Conservation (phyloP, 208 protist species). For the Strigomonas culicis region DNA sequence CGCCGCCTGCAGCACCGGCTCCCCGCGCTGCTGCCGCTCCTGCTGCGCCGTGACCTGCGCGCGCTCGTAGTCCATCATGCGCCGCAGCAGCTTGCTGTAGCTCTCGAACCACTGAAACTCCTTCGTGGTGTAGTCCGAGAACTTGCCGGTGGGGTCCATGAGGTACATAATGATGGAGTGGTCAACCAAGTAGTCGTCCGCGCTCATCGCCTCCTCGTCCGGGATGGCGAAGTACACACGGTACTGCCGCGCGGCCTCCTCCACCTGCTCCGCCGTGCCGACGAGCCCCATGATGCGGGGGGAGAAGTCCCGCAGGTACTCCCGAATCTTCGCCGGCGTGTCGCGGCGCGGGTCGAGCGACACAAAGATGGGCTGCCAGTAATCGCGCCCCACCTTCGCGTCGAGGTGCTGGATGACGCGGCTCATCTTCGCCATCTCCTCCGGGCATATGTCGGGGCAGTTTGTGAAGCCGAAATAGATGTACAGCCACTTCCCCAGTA, state of each 20-base stretch:
- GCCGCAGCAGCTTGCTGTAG: conserved; percentile 71
- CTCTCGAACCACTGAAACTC: conserved; percentile 86
- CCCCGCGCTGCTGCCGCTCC: conserved; percentile 17
- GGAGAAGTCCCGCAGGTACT: conserved; percentile 92
- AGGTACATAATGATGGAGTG: conserved; percentile 95
- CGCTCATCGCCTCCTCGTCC: conserved; percentile 65
- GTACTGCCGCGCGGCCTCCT: conserved; percentile 76
- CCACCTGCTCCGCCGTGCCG: conserved; percentile 81
- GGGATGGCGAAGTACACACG: conserved; percentile 91
- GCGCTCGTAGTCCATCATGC: conserved; percentile 80
- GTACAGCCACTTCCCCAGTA: conserved; percentile 90
- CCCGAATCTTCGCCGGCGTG: conserved; percentile 58
- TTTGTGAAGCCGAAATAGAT: conserved; percentile 98
- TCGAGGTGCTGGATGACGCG: conserved; percentile 74
- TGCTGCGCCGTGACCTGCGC: conserved; percentile 30
- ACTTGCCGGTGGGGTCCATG: conserved; percentile 86
- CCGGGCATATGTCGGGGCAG: conserved; percentile 96
- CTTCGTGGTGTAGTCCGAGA: conserved; percentile 89
- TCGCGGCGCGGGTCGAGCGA: conserved; percentile 93
- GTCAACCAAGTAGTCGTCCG: conserved; percentile 95
- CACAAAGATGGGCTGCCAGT: conserved; percentile 93
- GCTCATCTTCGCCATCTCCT: conserved; percentile 94
- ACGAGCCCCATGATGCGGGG: conserved; percentile 89
- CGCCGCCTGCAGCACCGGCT: conserved; percentile 9
- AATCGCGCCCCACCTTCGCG: conserved; percentile 69